Conservation (phyloP, 2,329 filamentous ascomycete genomes). For the Ilyonectria destructans region DNA sequence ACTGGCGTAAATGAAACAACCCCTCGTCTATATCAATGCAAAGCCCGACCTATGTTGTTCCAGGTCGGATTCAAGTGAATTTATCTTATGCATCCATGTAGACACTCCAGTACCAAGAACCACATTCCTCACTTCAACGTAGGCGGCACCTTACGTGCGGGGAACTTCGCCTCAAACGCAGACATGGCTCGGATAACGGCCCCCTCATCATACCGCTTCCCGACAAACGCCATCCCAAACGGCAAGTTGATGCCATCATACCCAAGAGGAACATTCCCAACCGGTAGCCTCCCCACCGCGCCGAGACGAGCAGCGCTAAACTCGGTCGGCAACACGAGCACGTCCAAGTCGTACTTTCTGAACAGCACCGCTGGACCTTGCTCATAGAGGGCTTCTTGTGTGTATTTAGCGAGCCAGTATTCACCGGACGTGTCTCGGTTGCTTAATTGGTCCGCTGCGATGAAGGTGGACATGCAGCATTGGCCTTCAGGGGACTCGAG, state of each 20-base stretch:
- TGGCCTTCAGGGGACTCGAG: constrained; percentile 8
- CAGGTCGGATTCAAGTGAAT: no score
- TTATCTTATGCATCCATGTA: no score
- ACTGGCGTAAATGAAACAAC: constrained; percentile 13
- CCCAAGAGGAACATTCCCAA: constrained; percentile 1
- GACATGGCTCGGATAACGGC: constrained; percentile 14
- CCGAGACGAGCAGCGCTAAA: constrained; percentile 8
- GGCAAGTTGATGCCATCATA: constrained; percentile 17
- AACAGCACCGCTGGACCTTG: constrained; percentile 7
- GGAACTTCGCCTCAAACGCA: constrained; percentile 23
- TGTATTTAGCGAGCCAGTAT: constrained; percentile 17
- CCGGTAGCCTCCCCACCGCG: constrained; percentile 14
- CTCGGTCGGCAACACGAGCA: constrained; percentile 13
- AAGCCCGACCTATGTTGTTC: no score
- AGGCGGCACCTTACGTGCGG: neutral
- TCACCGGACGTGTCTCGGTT: neutral
- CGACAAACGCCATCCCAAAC: constrained; percentile 23
- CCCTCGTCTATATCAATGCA: no score
- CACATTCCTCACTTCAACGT: neutral
- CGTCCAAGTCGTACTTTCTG: constrained; percentile 5
- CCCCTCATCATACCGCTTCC: constrained; percentile 19
- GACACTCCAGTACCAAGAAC: neutral
- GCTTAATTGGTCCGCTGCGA: constrained; percentile 4
- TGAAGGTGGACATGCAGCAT: constrained; percentile 6
- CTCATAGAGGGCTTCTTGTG: constrained; percentile 1